A percentile compares a stretch with the other conserved stretches of the same genome.
phyloP scores from a whole-genome alignment of 78 protist species.

The Dictyostelium capitatum region DNA sequence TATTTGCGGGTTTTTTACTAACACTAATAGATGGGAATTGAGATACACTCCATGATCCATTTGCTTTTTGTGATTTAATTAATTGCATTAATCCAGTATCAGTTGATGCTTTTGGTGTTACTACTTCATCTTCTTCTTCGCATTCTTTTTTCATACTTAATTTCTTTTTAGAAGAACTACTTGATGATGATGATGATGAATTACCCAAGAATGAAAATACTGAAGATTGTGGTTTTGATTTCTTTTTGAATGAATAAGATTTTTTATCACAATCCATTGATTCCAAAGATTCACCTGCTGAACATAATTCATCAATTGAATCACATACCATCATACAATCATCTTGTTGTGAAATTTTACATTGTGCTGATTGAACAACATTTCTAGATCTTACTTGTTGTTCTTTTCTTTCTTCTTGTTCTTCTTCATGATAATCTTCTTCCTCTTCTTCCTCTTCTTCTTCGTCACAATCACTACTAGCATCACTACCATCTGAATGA shows the following conservation, averaged over 20 bases:
- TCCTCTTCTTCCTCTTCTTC: background rate
- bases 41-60: conserved; percentile 38
- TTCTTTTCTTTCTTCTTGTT: background rate
- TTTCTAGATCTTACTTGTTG: too few species aligned
- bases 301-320: too few species aligned
- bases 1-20: background rate
- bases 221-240: background rate
- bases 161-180: background rate
- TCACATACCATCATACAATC: too few species aligned
- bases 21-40: background rate
- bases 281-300: too few species aligned
- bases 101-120: background rate
- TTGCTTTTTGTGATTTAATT: conserved; percentile 54
- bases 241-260: too few species aligned
- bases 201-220: background rate
- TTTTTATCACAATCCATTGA: too few species aligned
- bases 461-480: background rate
- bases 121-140: too few species aligned
- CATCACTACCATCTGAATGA: background rate
- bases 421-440: background rate
- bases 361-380: too few species aligned
- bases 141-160: too few species aligned
- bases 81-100: conserved; percentile 19
- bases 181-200: background rate
- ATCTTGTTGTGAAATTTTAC: too few species aligned